These are phyloP conservation scores for Quercus wislizeni DNA, from an alignment of 306 rosid genomes.

Conservation along the genomic window DNA sequence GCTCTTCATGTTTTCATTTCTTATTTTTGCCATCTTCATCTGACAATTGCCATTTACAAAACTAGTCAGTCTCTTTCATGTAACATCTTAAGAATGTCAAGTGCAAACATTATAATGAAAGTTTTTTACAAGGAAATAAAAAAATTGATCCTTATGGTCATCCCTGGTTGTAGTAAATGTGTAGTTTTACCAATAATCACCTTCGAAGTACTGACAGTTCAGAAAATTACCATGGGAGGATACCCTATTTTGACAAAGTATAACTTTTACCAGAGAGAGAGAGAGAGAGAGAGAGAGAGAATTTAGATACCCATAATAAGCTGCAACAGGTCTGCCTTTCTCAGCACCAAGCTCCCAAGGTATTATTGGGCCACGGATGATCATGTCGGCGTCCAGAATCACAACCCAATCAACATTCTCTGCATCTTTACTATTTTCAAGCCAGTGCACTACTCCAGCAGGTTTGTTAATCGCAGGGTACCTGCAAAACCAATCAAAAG, in stretches of 20 bases:
- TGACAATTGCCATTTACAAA: not conserved
- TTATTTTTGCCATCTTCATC: not conserved
- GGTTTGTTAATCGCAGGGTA: slow-evolving; percentile 99
- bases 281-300: slow-evolving; percentile 2
- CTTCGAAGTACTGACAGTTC: not conserved
- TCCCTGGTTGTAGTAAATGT: slow-evolving; percentile 4
- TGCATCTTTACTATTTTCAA: slow-evolving; percentile 87
- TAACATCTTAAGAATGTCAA: not conserved
- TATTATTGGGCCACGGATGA: slow-evolving; percentile 83
- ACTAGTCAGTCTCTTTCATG: not conserved
- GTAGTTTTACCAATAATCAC: not conserved
- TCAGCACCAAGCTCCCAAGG: slow-evolving; percentile 99
- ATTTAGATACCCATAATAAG: slow-evolving; percentile 75
- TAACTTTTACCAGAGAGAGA: not conserved
- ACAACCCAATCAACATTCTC: slow-evolving; percentile 94
- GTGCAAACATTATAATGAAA: not conserved
- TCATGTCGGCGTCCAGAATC: slow-evolving; percentile 97
- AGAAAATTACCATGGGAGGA: slow-evolving; percentile 12
- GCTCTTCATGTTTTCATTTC: not conserved
- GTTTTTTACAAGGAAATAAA: not conserved
- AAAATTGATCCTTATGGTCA: not conserved
- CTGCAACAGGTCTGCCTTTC: slow-evolving; percentile 94
- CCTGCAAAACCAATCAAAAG: slow-evolving; percentile 52
- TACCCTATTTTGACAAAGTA: not conserved
- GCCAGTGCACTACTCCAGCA: slow-evolving; percentile 97